Percentiles rank a stretch among this genome's conserved stretches.
Evolutionary conservation across 169 alveolate genomes (phyloP).

Genomic region (Cryptosporidium xiaoi): DNA sequence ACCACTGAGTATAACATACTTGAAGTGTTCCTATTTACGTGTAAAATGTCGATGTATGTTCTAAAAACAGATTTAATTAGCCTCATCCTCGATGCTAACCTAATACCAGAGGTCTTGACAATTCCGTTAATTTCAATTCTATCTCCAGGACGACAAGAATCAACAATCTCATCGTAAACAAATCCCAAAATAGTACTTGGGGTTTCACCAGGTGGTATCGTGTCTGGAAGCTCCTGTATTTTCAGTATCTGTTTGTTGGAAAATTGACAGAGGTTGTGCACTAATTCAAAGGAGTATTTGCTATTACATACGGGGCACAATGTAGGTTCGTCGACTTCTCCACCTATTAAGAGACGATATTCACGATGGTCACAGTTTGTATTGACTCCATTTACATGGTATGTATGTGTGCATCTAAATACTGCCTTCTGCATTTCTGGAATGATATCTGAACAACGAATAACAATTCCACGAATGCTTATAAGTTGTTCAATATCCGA

Average conservation of each 20-base stretch:
- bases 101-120: conserved; percentile 92
- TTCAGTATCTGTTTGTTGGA: conserved; percentile 94
- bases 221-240: conserved; percentile 93
- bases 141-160: conserved; percentile 96
- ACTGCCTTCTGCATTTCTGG: conserved; percentile 99
- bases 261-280: conserved; percentile 93
- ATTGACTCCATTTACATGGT: conserved; percentile 83
- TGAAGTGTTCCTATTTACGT: conserved; percentile 75
- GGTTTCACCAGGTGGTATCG: conserved; percentile 93
- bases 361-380: conserved; percentile 88
- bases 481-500: conserved; percentile 90
- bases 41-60: conserved; percentile 94
- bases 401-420: conserved; percentile 88
- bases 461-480: conserved; percentile 95
- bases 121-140: conserved; percentile 96
- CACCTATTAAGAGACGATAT: conserved; percentile 89
- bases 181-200: conserved; percentile 86
- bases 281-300: conserved; percentile 90
- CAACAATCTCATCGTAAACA: conserved; percentile 96
- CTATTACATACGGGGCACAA: conserved; percentile 92
- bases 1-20: conserved; percentile 56
- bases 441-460: conserved; percentile 93
- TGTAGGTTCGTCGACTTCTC: conserved; percentile 96
- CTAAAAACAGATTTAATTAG: conserved; percentile 90
- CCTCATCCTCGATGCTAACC: conserved; percentile 91